Base-by-base conservation (phyloP, 2,329 filamentous ascomycete genomes). In the Penicillium sp. region DNA sequence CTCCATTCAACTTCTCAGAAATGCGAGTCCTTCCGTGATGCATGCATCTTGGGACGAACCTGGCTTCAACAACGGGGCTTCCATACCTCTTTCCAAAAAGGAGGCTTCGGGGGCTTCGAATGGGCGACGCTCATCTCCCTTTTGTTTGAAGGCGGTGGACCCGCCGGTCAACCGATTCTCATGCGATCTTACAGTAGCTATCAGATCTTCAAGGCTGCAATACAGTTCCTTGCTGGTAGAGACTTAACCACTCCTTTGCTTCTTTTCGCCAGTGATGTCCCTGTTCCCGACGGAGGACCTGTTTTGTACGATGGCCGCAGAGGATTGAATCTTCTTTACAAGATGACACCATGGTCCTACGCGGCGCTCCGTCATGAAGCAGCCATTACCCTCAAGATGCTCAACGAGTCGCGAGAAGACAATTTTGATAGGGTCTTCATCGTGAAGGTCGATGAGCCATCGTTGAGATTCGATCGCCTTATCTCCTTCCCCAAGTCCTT, bases 51-150 rank as follows among this genome's bases (percentile, higher is more conserved):
- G 20, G 93, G 92, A 24, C 83, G 87, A 49, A 81, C 88, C 47
- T 98, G 93, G 93, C 78, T 98, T 35, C 84, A 85, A 58, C 92
- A 97, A 70, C 82, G 92, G 47, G 90, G 90, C 0, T 88, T 96
- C 57, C 80, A 79, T 13, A 81, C 87, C 39, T 75, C 79, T 20
- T 70, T 90, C n/a, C 78, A 81, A 2, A 75, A 78, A 38, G 92
- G 93, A 39, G 93, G 93, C 0, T 96, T 98, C 66, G 93, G 93
- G 3, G 83, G 89, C 58, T 95, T 95, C 57, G 93, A 98, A 67
- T 97, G 89, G 89, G 80, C 87, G 0, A 74, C 82, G n/a, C 74
- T 93, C 42, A 81, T 91, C 65, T 88, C 91, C 28, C 75, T 95
- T 12, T 75, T 97, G 2, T 76, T 97, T 37, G 84, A 89, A 67